phyloP scores from a whole-genome alignment of 2,329 filamentous ascomycete genomes.

The Cyphellophora europaea region DNA sequence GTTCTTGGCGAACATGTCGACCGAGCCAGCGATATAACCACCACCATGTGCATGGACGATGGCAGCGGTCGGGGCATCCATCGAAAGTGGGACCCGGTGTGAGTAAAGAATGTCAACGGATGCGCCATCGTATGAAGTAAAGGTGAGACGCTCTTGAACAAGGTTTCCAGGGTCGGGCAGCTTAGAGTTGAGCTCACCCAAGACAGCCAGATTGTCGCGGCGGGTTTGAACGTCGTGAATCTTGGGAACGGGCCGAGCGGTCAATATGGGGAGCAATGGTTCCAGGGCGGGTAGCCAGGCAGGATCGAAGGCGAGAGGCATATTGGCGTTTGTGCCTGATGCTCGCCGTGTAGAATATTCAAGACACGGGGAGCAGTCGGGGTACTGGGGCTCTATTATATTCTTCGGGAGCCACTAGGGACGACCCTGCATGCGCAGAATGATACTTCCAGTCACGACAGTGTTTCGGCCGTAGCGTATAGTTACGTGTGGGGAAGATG shows the following conservation, averaged over 20 bases:
- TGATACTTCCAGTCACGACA: too few species aligned
- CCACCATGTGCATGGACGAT: conserved; percentile 22
- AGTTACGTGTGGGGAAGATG: too few species aligned
- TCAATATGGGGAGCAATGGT: conserved; percentile 4
- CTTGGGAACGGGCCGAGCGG: conserved; percentile 1
- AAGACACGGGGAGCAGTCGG: too few species aligned
- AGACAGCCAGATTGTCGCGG: not conserved
- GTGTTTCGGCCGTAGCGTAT: too few species aligned
- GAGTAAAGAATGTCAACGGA: not conserved
- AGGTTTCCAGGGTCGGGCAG: not conserved
- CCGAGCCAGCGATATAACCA: conserved; percentile 19
- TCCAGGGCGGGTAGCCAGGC: conserved; percentile 6
- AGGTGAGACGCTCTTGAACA: not conserved
- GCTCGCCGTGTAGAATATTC: too few species aligned
- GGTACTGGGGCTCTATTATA: too few species aligned
- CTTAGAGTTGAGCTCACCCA: not conserved
- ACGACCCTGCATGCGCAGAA: too few species aligned
- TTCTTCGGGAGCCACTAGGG: too few species aligned
- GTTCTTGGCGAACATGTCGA: conserved; percentile 8
- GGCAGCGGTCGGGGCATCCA: conserved; percentile 17
- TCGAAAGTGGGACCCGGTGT: not conserved
- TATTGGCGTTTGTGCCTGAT: too few species aligned
- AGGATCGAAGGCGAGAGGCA: conserved; percentile 6
- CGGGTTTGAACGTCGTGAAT: conserved; percentile 4
- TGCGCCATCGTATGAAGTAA: not conserved